Conservation (phyloP, 179 eudicot species). For the Silene noctiflora region DNA sequence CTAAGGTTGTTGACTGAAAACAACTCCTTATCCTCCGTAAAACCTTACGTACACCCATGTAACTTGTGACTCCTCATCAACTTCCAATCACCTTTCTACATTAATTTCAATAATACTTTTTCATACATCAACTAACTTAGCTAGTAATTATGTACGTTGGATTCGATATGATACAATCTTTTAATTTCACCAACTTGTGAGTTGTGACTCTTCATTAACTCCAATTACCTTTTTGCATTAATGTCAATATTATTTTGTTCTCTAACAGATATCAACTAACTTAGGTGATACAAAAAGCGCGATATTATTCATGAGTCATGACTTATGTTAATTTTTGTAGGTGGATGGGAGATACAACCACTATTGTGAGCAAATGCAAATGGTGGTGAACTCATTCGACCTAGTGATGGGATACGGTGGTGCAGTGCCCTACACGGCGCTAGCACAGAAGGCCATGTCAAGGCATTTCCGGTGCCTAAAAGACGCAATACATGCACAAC, state of each 20-base stretch:
- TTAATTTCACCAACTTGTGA: neutral
- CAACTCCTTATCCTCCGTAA: slow-evolving; percentile 33
- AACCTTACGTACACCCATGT: slow-evolving; percentile 35
- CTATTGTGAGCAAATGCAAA: slow-evolving; percentile 94
- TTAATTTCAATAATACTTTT: neutral
- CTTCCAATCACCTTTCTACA: neutral
- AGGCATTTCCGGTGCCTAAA: slow-evolving; percentile 85
- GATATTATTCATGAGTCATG: neutral
- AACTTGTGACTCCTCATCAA: slow-evolving; percentile 31
- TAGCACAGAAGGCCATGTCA: slow-evolving; percentile 97
- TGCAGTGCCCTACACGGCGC: slow-evolving; percentile 69
- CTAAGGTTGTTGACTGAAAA: slow-evolving; percentile 39
- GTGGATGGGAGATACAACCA: slow-evolving; percentile 86
- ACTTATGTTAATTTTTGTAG: slow-evolving; percentile 31
- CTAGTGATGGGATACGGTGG: slow-evolving; percentile 83
- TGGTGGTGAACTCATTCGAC: slow-evolving; percentile 92
- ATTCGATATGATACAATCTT: too few relatives aligned
- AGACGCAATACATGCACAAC: slow-evolving; percentile 63
- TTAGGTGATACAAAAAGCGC: neutral
- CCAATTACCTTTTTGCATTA: slow-evolving; percentile 20
- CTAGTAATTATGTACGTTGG: neutral
- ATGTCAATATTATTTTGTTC: neutral
- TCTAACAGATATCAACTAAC: neutral
- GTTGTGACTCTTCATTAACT: slow-evolving; percentile 23
- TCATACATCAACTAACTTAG: neutral